Evolutionary conservation across 2,329 filamentous ascomycete genomes (phyloP).

Genomic region (Aspergillus sp.): DNA sequence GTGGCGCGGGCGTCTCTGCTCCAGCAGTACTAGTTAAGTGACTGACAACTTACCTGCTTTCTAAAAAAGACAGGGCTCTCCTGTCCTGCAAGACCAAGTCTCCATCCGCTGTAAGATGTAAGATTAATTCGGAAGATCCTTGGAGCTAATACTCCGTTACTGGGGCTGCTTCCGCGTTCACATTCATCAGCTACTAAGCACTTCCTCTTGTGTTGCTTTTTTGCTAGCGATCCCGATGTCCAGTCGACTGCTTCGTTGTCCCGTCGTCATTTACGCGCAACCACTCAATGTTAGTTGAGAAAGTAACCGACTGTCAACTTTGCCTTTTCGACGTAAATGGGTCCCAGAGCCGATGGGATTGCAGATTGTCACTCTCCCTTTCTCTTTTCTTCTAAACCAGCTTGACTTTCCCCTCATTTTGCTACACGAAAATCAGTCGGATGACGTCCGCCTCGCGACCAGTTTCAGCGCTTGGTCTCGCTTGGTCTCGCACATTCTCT

Average conservation of each 20-base stretch:
- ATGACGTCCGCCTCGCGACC: slow-evolving; percentile 15
- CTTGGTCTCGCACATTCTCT: slow-evolving; percentile 10
- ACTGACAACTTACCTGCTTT: slow-evolving; percentile 3
- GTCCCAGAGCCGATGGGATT: not conserved
- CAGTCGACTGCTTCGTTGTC: not conserved
- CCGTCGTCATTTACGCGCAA: slow-evolving; percentile 5
- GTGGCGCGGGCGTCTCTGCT: slow-evolving; percentile 14
- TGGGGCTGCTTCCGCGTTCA: slow-evolving; percentile 28
- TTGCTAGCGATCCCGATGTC: not conserved
- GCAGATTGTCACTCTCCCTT: not conserved
- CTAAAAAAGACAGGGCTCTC: not conserved
- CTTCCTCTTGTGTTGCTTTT: not conserved
- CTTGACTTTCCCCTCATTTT: not conserved
- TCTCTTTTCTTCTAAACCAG: not conserved
- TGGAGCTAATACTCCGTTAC: slow-evolving; percentile 18
- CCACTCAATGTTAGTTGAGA: not conserved
- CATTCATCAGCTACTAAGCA: not conserved
- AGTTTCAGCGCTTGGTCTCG: slow-evolving; percentile 1
- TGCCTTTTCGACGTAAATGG: too few species aligned
- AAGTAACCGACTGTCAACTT: too few species aligned
- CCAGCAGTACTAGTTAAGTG: not conserved
- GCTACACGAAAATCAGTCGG: slow-evolving; percentile 13
- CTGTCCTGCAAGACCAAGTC: not conserved
- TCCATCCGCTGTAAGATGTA: slow-evolving; percentile 8
- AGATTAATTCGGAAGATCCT: slow-evolving; percentile 20